A percentile compares a stretch with the other conserved stretches of the same genome.
These are phyloP conservation scores for Epicoccum nigrum DNA, from an alignment of 2,329 filamentous ascomycete genomes.

Conservation along the genomic window DNA sequence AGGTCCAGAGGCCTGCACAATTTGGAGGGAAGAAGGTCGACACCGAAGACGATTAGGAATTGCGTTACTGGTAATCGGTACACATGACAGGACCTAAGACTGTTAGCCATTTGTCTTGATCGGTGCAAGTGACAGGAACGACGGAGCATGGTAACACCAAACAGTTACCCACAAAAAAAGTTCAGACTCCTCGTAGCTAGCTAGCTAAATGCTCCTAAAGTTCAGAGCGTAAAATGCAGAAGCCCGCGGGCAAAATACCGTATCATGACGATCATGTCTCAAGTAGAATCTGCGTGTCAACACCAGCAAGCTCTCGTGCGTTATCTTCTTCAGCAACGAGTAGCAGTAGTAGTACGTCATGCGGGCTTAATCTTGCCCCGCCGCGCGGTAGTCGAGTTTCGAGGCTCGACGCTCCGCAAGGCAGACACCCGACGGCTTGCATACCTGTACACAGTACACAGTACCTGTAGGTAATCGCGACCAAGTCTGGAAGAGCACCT, in stretches of 20 bases:
- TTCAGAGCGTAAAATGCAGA: too few relatives aligned
- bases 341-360: slow-evolving; percentile 23
- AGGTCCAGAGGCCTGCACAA: slow-evolving; percentile 50
- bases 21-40: slow-evolving; percentile 38
- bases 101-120: slow-evolving; percentile 45
- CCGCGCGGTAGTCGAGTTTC: slow-evolving; percentile 12
- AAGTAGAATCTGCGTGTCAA: slow-evolving; percentile 1
- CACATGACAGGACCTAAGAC: too few relatives aligned
- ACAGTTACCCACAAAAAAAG: neutral
- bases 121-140: neutral
- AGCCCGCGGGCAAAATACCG: too few relatives aligned
- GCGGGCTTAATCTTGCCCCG: slow-evolving; percentile 11
- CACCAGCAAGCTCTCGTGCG: slow-evolving; percentile 9
- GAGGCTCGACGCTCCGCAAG: slow-evolving; percentile 20
- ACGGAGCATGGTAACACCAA: neutral
- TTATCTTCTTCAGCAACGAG: slow-evolving; percentile 18
- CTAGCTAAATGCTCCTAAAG: too few relatives aligned
- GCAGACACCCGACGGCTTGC: too few relatives aligned
- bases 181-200: too few relatives aligned
- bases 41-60: too few relatives aligned
- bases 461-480: slow-evolving; percentile 19
- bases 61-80: too few relatives aligned
- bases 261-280: too few relatives aligned
- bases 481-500: neutral
- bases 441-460: too few relatives aligned